Evolutionary conservation across 306 rosid species (phyloP), one percentile per base, ranked within the genome.

Genomic region (Rosa multiflora): DNA sequence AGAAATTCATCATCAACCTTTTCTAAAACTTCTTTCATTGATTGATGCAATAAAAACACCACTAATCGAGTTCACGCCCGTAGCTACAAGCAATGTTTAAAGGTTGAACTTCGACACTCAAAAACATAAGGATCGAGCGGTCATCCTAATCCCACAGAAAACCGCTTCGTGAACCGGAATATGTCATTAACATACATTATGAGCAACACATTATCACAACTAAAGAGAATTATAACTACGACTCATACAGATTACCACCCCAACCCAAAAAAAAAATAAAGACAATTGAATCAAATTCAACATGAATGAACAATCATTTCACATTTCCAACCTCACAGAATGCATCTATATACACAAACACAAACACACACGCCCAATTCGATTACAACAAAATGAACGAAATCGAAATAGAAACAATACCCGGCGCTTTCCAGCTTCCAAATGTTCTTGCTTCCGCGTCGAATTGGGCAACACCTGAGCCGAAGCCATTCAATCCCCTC

Each of bases 391-490:
- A 63, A 10, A 62, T 3, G 4, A 42, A 13, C 11, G 21, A 74
- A 81, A 63, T 29, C 51, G 48, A 15, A 17, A 80, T 42, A n/a
- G 44, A 82, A 87, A 59, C 72, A 84, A 10, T 86, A 95, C 99
- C 93, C 96, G 90, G 64, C 96, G 96, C 85, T 90, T 96, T 74
- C 99, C 99, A 81, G 98, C 99, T 87, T 90, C 91, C 80, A 96
- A 93, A 89, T 87, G 96, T 84, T 93, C 96, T 74, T 89, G 89
- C 79, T 95, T 95, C 83, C 87, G 83, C 70, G 91, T 87, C 53
- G 94, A 82, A 75, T 81, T 88, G 29, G 94, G 87, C 82, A 92
- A 85, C 79, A 91, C 99, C 93, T 92, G 98, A 82, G 98, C 97
- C 78, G 99, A 91, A 81, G 98, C 99, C 97, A 93, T 92, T 14